Evolutionary conservation across 2,329 filamentous ascomycete species (phyloP).

Genomic region (Paecilomyces variotii): DNA sequence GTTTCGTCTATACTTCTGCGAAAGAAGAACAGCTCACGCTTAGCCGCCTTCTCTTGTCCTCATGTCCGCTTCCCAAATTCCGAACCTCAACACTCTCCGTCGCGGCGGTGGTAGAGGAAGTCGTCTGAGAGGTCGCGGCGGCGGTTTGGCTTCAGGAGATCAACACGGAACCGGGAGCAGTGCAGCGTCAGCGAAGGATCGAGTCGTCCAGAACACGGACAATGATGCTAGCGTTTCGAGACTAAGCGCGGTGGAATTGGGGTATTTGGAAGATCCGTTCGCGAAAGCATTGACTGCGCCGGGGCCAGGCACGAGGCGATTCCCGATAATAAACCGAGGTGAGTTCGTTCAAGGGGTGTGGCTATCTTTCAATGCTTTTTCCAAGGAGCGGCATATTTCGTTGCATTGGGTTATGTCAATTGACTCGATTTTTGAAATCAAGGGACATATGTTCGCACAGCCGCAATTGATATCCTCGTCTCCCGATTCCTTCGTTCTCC

Average conservation of each 20-base stretch:
- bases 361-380: neutral
- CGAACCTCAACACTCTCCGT: constrained; percentile 63
- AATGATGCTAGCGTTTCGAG: constrained; percentile 83
- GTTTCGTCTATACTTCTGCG: constrained; percentile 9
- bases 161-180: constrained; percentile 18
- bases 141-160: constrained; percentile 1
- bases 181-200: constrained; percentile 49
- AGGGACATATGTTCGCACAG: constrained; percentile 91
- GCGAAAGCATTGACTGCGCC: constrained; percentile 59
- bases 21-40: neutral
- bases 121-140: constrained; percentile 38
- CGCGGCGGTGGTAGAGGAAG: constrained; percentile 42
- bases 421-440: constrained; percentile 1
- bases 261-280: constrained; percentile 78
- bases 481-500: constrained; percentile 55
- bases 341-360: neutral
- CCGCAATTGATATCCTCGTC: constrained; percentile 72
- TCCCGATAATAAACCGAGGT: constrained; percentile 92
- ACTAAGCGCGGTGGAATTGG: constrained; percentile 76
- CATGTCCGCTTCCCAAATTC: constrained; percentile 69
- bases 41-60: constrained; percentile 2
- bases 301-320: constrained; percentile 48
- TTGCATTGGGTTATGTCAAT: constrained; percentile 22
- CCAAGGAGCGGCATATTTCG: neutral
- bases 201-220: constrained; percentile 79